These are phyloP conservation scores for Crucibulum laeve DNA, from an alignment of 768 basidiomycete species.

Conservation along the genomic window DNA sequence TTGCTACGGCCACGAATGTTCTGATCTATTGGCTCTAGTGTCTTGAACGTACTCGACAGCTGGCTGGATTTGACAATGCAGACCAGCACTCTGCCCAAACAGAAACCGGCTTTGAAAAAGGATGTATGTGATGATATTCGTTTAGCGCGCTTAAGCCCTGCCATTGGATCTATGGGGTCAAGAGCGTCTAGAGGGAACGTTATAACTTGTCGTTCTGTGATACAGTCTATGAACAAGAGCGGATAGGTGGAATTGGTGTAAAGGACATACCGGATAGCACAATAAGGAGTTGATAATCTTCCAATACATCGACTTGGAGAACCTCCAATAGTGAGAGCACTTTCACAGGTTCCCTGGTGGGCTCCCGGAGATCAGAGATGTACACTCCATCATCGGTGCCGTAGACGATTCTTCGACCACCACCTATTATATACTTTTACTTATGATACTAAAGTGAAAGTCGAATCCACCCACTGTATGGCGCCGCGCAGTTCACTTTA, in stretches of 20 bases:
- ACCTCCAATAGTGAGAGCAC: conserved; percentile 89
- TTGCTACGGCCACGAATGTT: conserved; percentile 72
- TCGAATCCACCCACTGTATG: conserved; percentile 66
- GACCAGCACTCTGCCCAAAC: conserved; percentile 86
- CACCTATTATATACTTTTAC: conserved; percentile 45
- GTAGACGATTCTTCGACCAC: conserved; percentile 83
- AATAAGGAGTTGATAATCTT: conserved; percentile 92
- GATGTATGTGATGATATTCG: conserved; percentile 94
- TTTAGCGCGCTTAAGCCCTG: conserved; percentile 90
- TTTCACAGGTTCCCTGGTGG: conserved; percentile 78
- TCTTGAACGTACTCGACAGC: conserved; percentile 95
- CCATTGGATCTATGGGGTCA: conserved; percentile 84
- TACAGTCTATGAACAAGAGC: not conserved
- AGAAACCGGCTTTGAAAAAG: conserved; percentile 96
- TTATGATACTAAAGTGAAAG: not conserved
- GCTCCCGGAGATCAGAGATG: conserved; percentile 79
- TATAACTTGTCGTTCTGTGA: conserved; percentile 86
- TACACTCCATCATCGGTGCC: conserved; percentile 99
- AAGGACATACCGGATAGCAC: conserved; percentile 85
- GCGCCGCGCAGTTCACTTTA: conserved; percentile 90
- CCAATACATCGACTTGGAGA: conserved; percentile 91
- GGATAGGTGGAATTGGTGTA: not conserved
- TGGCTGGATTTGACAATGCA: conserved; percentile 97
- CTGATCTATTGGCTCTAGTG: conserved; percentile 94
- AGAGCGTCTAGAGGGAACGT: conserved; percentile 94